These are phyloP conservation scores for Nemania diffusa DNA, from an alignment of 2,329 filamentous ascomycete species.

Conservation along the genomic window DNA sequence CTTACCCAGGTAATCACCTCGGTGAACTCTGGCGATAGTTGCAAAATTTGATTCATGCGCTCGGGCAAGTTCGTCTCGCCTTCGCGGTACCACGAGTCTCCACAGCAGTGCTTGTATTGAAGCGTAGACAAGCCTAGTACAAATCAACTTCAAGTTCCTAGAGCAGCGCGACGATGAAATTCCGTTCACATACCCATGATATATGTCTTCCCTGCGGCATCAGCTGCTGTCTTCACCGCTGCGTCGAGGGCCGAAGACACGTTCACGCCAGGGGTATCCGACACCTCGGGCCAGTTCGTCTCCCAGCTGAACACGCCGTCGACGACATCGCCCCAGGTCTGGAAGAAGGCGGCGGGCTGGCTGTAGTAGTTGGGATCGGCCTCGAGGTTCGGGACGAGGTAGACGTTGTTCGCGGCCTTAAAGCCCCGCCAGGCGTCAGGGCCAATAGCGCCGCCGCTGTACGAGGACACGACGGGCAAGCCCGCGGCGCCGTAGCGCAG, in stretches of 20 bases:
- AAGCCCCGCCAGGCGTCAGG: slow-evolving; percentile 46
- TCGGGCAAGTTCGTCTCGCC: slow-evolving; percentile 51
- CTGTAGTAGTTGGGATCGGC: slow-evolving; percentile 48
- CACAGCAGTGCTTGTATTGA: slow-evolving; percentile 50
- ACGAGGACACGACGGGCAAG: slow-evolving; percentile 49
- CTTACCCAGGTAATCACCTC: slow-evolving; percentile 50
- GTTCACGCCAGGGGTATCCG: slow-evolving; percentile 41
- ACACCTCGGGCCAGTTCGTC: slow-evolving; percentile 49
- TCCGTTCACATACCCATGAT: slow-evolving; percentile 46
- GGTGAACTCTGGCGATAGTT: slow-evolving; percentile 48
- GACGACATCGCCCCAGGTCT: slow-evolving; percentile 47
- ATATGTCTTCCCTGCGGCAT: slow-evolving; percentile 47
- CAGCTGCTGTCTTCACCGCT: slow-evolving; percentile 39
- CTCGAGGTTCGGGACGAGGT: slow-evolving; percentile 51
- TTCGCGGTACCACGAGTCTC: slow-evolving; percentile 47
- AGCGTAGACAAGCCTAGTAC: slow-evolving; percentile 44
- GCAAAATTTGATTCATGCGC: slow-evolving; percentile 52
- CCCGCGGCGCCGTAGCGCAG: slow-evolving; percentile 44
- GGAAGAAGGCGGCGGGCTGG: slow-evolving; percentile 43
- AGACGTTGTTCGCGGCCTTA: slow-evolving; percentile 44
- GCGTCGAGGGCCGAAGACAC: slow-evolving; percentile 44
- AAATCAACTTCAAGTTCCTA: slow-evolving; percentile 19
- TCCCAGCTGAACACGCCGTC: slow-evolving; percentile 55
- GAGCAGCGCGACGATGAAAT: not conserved
- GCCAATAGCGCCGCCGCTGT: slow-evolving; percentile 42